phyloP scores from a whole-genome alignment of 305 asterid species.

The Euphrasia arctica region DNA sequence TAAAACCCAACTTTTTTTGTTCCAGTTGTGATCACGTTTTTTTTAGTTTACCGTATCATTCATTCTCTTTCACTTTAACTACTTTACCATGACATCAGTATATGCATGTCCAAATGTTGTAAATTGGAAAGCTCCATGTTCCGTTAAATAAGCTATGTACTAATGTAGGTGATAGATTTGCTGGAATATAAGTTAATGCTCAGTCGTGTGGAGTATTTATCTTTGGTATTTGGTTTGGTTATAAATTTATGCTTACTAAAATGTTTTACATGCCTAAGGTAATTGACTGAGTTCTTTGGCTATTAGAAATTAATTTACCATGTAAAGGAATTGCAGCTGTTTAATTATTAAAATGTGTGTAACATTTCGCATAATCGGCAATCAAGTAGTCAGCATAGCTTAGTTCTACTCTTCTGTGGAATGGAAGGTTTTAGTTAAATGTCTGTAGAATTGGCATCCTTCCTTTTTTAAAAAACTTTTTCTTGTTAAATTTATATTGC shows the following conservation, averaged over 20 bases:
- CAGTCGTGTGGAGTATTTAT: background rate
- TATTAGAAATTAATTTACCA: background rate
- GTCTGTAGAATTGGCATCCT: background rate
- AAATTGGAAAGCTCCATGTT: no score
- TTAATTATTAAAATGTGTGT: background rate
- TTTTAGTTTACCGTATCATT: no score
- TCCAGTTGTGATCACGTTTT: constrained; percentile 1
- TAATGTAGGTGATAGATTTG: no score
- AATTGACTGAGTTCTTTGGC: background rate
- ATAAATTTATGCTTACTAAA: background rate
- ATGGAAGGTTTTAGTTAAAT: background rate
- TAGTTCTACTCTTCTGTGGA: background rate
- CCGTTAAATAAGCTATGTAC: no score
- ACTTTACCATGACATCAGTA: no score
- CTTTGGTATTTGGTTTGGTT: background rate
- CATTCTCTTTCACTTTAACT: no score
- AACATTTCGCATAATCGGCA: background rate
- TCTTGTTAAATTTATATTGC: constrained; percentile 26
- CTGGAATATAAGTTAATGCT: no score
- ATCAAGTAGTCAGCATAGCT: background rate
- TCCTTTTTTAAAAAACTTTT: background rate
- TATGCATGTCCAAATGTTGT: no score
- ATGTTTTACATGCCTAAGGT: constrained; percentile 1
- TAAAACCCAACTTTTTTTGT: background rate
- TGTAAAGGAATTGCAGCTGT: background rate